These are phyloP conservation scores for Globisporangium iwayamae DNA, from an alignment of 352 stramenopile species.

Conservation along the genomic window DNA sequence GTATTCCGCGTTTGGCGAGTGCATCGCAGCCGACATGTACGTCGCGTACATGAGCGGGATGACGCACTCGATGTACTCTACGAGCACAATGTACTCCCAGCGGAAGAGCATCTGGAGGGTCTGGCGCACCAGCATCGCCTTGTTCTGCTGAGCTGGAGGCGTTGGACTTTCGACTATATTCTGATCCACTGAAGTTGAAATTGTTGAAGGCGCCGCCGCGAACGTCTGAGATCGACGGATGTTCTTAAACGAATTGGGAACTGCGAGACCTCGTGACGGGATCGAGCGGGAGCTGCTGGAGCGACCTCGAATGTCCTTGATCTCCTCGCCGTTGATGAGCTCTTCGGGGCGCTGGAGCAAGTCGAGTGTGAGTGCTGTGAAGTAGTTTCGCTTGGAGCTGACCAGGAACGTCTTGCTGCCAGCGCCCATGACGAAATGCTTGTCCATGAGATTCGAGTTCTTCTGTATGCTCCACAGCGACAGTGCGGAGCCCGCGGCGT, in stretches of 20 bases:
- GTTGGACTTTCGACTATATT: neutral
- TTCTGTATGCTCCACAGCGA: neutral
- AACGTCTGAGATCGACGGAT: neutral
- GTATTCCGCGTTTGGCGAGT: conserved; percentile 11
- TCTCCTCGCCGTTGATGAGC: neutral
- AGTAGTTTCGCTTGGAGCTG: neutral
- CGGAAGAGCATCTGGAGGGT: conserved; percentile 16
- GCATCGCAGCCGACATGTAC: conserved; percentile 3
- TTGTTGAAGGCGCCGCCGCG: no score
- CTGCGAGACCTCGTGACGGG: neutral
- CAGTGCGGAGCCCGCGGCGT: neutral
- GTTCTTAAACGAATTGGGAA: neutral
- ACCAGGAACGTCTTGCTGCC: neutral
- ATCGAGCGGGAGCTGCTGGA: neutral
- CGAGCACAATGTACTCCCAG: conserved; percentile 22
- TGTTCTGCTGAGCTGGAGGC: neutral
- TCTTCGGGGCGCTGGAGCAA: neutral
- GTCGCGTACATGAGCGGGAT: conserved; percentile 14
- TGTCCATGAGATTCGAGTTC: neutral
- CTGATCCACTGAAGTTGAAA: neutral
- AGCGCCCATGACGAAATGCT: neutral
- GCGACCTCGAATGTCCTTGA: neutral
- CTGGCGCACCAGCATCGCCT: neutral
- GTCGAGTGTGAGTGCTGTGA: neutral
- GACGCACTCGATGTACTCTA: conserved; percentile 24